Base-by-base conservation (phyloP, 495 filamentous ascomycete genomes). In the Penicillium coffeae region DNA sequence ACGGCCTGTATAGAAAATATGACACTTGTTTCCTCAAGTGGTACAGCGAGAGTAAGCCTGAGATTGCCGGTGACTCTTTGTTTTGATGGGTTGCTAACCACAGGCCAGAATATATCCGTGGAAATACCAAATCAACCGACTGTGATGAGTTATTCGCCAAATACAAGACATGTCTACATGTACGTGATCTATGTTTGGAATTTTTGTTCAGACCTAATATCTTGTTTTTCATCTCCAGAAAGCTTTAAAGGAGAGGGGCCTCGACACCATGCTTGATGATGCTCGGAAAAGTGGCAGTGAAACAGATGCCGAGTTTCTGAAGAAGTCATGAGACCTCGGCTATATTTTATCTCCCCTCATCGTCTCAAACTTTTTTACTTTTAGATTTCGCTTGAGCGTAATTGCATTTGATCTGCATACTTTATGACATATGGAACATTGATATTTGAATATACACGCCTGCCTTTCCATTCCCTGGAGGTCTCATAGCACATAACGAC, bases 1-100 rank as follows among this genome's bases (percentile, higher is more conserved):
- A 21, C 41, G 2, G 7, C 8, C 34, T 42, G n/a, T 22, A 8
- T 48, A 89, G 87, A 55, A 87, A 83, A 60, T 96, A 96, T 64
- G 90, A 96, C 60, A 88, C 82, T 38, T 96, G 90, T 68, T 96
- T 96, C 57, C 68, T 96, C 35, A 94, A 92, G 64, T 96, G 90
- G 90, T 96, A 95, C 67, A 95, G 89, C 59, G 90, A 96, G 66
- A 95, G 90, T 92, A 74, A 42, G 85, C 32, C 10, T 19, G 3
- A 16, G 8, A n/a, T 20, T 9, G 3, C 7, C 6, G 18, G 32
- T 33, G 18, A 47, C 20, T 15, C 10, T 7, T 20, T 15, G 9
- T 34, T 13, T 8, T 21, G 8, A 12, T n/a, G 19, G 19, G n/a
- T 35, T 21, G 27, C 44, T 62, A 38, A 62, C 41, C 12, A 12